Evolutionary conservation across 306 rosid genomes (phyloP), one percentile per base, ranked within the genome.

Genomic region (Fragaria vesca): DNA sequence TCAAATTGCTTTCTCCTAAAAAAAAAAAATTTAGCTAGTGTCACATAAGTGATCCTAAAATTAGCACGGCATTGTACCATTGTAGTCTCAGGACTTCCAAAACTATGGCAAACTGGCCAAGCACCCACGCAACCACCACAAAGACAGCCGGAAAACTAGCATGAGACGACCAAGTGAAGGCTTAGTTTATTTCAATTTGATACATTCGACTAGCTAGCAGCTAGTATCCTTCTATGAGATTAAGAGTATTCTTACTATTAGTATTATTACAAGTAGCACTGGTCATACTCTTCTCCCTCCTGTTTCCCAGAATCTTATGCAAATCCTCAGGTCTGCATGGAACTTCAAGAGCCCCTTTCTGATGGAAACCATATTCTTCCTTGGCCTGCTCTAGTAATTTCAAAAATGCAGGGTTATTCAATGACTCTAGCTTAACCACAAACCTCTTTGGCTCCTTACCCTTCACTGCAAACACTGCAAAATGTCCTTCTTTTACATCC

Each of bases 341-440:
- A 75, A 91, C 77, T n/a, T 77, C 82, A n/a, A 90, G 90, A 76
- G 93, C 86, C 60, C 97, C 96, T 69, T 78, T 68, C 57, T 90
- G 93, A 34, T 69, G 78, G 69, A 86, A 87, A 21, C 96, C 93
- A 83, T 78, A 90, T 75, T 89, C 95, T 79, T 89, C 93, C 79
- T 71, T 60, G 42, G 93, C 93, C 50, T 82, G 81, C 73, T 90
- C 89, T 18, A 90, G 81, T 12, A 92, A 71, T 68, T 76, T 88
- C 84, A 86, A 62, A 74, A 92, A 92, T 67, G 73, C 81, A 50
- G 96, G 96, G 77, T 87, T 73, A 21, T 72, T 78, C 69, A 92
- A 79, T 43, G 81, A 92, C 40, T 79, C 83, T 42, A 92, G 74
- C 45, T 86, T 83, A 54, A 92, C 63, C 5, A 85, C 77, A 50